Evolutionary conservation across 1,139 yeast species (phyloP).

Genomic region (Suhomyces atakaporum): DNA sequence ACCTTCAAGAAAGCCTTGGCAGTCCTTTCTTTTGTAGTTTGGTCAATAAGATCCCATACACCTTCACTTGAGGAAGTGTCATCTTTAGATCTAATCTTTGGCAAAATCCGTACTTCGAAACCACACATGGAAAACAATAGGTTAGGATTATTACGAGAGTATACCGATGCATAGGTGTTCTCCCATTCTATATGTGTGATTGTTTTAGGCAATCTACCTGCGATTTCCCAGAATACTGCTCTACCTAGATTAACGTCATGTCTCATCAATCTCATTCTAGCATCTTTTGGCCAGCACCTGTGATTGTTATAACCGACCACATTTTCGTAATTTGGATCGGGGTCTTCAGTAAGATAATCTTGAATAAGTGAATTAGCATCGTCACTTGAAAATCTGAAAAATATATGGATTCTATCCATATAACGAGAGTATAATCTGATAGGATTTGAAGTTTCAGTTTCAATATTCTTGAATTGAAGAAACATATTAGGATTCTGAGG

Average conservation of each 20-base stretch:
- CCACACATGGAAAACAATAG: slow-evolving; percentile 90
- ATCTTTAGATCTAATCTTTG: slow-evolving; percentile 60
- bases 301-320: slow-evolving; percentile 87
- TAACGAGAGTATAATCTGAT: slow-evolving; percentile 81
- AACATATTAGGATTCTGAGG: slow-evolving; percentile 73
- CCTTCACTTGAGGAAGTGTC: slow-evolving; percentile 65
- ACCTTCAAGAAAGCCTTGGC: slow-evolving; percentile 90
- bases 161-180: slow-evolving; percentile 81
- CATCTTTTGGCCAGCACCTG: slow-evolving; percentile 93
- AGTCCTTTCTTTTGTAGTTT: slow-evolving; percentile 75
- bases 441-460: slow-evolving; percentile 66
- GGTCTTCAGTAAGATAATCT: slow-evolving; percentile 77
- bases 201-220: slow-evolving; percentile 76
- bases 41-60: slow-evolving; percentile 85
- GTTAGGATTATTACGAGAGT: slow-evolving; percentile 88
- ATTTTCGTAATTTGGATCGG: slow-evolving; percentile 88
- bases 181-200: slow-evolving; percentile 79
- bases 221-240: slow-evolving; percentile 90
- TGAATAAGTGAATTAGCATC: slow-evolving; percentile 78
- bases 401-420: slow-evolving; percentile 76
- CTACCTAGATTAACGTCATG: slow-evolving; percentile 91
- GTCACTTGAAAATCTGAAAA: slow-evolving; percentile 66
- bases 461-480: slow-evolving; percentile 63
- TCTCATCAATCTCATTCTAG: slow-evolving; percentile 87
- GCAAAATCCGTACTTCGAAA: slow-evolving; percentile 86